Evolutionary conservation across 352 stramenopile genomes (phyloP), one percentile per base, ranked within the genome.

Genomic region (Phytophthora pistaciae): DNA sequence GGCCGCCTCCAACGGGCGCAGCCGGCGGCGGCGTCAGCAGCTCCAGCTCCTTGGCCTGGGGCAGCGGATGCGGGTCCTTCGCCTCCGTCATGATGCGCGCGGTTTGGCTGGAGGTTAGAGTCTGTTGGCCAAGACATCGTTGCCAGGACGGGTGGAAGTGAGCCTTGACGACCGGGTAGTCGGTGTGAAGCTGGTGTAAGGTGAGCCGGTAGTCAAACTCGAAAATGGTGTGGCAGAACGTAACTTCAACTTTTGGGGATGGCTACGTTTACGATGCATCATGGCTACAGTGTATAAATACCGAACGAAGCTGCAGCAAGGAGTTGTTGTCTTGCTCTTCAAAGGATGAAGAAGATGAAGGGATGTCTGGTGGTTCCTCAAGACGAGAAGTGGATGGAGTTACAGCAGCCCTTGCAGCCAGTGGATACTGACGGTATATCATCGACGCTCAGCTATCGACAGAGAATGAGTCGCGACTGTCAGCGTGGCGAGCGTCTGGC

Each of bases 281-380:
- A 13, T 21, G 42, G 42, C 42, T 21, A 23, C 4, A 18, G 11
- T 10, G 16, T 49, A 49, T 49, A 49, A 49, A 49, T 49, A 49
- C 18, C 42, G 42, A 21, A 5, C 9, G 13, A 16, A 18, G 36
- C 27, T 44, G 36, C 36, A 6, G 7, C 27, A 31, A 31, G 27
- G 27, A 31, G 3, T 31, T 9, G 29, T 33, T 33, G 29, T 9
- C 29, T 33, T 33, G 38, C 5, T 5, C 36, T 16, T 18, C 36
- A 16, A 11, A 44, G 13, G 13, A 49, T 49, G 60, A 79, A 75
- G 23, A 78, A 74, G 53, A 20, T 79, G 52, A 91, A 90, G 60
- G 68, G 82, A 23, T 86, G 65, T 31, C 66, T 88, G 23, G 68
- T 90, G 7, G 72, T 90, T 1, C 84, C 84, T 1, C 68, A 88